Percentiles rank a stretch among this genome's conserved stretches.
These are phyloP conservation scores for Irineochytrium annulatum DNA, from an alignment of 192 early-diverging fungal species.

Conservation along the genomic window DNA sequence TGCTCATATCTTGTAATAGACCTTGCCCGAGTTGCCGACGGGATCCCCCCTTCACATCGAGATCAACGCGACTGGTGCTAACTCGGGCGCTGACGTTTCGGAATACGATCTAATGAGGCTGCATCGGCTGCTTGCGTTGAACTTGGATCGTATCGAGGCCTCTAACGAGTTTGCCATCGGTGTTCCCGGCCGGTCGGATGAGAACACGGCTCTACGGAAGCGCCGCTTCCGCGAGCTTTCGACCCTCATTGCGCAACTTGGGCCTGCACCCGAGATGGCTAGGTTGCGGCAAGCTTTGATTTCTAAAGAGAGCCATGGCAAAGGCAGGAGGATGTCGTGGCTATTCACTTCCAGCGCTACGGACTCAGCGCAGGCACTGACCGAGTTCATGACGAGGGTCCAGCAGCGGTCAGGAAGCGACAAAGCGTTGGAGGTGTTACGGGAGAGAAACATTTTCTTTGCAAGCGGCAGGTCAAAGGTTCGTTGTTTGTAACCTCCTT, in stretches of 20 bases:
- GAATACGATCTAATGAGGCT: conserved; percentile 34
- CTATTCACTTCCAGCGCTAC: no score
- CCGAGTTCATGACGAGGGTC: conserved; percentile 28
- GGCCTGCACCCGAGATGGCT: conserved; percentile 72
- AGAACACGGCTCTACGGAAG: background rate
- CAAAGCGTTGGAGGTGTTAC: conserved; percentile 19
- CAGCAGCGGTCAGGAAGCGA: conserved; percentile 13
- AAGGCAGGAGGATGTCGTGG: background rate
- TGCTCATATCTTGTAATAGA: no score
- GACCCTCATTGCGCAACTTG: conserved; percentile 79
- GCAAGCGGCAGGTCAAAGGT: conserved; percentile 70
- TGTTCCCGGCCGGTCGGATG: background rate
- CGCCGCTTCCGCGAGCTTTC: conserved; percentile 69
- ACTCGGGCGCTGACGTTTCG: conserved; percentile 6
- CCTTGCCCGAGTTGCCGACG: no score
- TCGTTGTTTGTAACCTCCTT: no score
- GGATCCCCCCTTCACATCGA: no score
- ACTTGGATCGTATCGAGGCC: conserved; percentile 44
- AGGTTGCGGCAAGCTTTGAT: conserved; percentile 16
- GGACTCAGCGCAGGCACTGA: no score
- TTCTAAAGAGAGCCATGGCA: background rate
- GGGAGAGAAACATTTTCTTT: conserved; percentile 63
- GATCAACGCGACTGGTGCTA: background rate
- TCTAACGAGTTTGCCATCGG: background rate
- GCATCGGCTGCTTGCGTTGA: conserved; percentile 34